Evolutionary conservation across 1,284 basidiomycete species (phyloP).

Genomic region (Erythrobasidium hasegawianum): DNA sequence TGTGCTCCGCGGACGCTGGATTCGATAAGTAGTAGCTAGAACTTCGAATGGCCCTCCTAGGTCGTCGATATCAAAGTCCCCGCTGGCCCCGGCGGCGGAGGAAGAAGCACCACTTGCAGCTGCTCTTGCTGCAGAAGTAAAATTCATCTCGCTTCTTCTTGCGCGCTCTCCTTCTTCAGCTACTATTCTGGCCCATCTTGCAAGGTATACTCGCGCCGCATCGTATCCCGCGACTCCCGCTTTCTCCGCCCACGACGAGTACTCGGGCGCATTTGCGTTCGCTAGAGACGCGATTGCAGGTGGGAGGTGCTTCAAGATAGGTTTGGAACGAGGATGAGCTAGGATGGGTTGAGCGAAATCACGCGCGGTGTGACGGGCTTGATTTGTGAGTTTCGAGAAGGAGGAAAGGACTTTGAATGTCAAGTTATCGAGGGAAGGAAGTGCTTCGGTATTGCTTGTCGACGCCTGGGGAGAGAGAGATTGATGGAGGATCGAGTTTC

Average conservation of each 20-base stretch:
- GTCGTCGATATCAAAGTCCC: conserved; percentile 23
- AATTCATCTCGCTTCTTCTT: conserved; percentile 62
- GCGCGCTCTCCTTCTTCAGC: conserved; percentile 91
- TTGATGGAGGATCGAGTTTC: conserved; percentile 34
- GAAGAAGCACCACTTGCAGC: conserved; percentile 8
- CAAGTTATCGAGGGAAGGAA: conserved; percentile 44
- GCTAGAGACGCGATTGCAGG: conserved; percentile 84
- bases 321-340: conserved; percentile 87
- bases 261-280: conserved; percentile 57
- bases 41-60: conserved; percentile 37
- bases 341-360: conserved; percentile 86
- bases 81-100: conserved; percentile 24
- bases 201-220: conserved; percentile 89
- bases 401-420: conserved; percentile 46
- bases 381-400: conserved; percentile 43
- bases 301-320: conserved; percentile 87
- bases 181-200: conserved; percentile 91
- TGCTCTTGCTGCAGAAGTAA: conserved; percentile 34
- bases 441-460: conserved; percentile 28
- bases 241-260: conserved; percentile 62
- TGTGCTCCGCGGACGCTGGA: conserved; percentile 42
- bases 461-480: conserved; percentile 29
- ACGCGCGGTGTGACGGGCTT: conserved; percentile 57
- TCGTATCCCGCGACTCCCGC: conserved; percentile 79
- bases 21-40: conserved; percentile 40